Evolutionary conservation across 495 filamentous ascomycete species (phyloP), one percentile per base, ranked within the genome.

Genomic region (Penicillium samsonianum): DNA sequence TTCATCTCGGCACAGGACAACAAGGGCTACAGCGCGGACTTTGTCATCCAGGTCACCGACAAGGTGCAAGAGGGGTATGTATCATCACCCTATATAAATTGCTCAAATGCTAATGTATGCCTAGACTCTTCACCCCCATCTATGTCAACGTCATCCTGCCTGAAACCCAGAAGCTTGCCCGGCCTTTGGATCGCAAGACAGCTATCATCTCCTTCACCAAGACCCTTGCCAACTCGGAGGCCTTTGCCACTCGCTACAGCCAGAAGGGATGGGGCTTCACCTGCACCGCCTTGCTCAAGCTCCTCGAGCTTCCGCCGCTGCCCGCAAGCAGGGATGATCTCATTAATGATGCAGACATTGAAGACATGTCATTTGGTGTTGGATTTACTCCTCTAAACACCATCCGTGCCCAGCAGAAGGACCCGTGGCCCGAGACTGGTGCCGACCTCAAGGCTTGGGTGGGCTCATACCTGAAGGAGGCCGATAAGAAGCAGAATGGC

Each of bases 301-400:
- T 97, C 14, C 82, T 99, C 5, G 85, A 92, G 65, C 90, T 93
- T 72, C 89, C 92, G 6, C 92, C 93, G 5, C 77, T 88, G 53
- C 86, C 90, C 7, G 73, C 83, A 10, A 70, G 82, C 44, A 81
- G 83, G 46, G 92, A 96, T 57, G 91, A 95, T 53, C 67, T 87
- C 22, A 84, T 92, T 61, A 79, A 82, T 16, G 92, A 96, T 64
- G 86, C 88, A 10, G 94, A 98, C 63, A 87, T 94, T 44, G 94
- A 98, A 61, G 93, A 98, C 68, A 84, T 96, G 66, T 86, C 89
- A 49, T 99, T 98, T 64, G 95, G 93, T 11, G 85, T 96, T 42
- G 91, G 91, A 1, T 99, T 95, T 73, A 97, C 94, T 2, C 83
- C 88, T 40, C 80, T 99, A 54, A 92, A 90, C 69, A 97, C 94